phyloP scores from a whole-genome alignment of 78 protist genomes.

The Bigelowiella natans region DNA sequence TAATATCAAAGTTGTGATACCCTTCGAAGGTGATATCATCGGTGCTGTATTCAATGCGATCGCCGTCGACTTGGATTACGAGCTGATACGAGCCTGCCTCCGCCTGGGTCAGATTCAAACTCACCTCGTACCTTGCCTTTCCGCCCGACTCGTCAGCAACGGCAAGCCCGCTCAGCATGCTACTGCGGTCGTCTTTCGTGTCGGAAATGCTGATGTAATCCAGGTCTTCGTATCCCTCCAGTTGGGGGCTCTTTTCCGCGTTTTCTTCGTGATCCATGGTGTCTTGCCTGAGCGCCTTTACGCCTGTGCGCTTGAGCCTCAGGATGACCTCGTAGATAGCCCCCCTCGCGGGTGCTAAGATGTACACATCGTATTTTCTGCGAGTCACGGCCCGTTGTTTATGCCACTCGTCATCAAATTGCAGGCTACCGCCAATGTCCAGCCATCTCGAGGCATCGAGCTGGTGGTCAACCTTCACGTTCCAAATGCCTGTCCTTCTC shows the following conservation, averaged over 20 bases:
- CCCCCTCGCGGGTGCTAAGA: background rate
- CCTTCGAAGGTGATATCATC: background rate
- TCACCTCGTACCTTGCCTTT: background rate
- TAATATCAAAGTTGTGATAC: background rate
- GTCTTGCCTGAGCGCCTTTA: no score
- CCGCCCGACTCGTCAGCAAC: no score
- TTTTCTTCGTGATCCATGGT: no score
- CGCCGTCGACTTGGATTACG: background rate
- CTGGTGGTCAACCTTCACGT: background rate
- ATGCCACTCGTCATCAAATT: background rate
- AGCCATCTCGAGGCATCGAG: background rate
- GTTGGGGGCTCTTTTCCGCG: no score
- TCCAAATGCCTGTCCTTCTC: background rate
- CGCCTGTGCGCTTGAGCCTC: background rate
- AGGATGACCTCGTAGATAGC: background rate
- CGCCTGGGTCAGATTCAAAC: background rate
- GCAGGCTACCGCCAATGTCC: background rate
- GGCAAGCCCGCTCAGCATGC: no score
- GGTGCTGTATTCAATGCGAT: background rate
- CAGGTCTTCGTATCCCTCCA: background rate
- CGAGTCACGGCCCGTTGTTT: background rate
- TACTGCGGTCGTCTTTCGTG: background rate
- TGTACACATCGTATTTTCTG: background rate
- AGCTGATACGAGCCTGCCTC: background rate
- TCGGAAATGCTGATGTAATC: background rate